Base-by-base conservation (phyloP, 2,329 filamentous ascomycete species). In the Monilinia aucupariae region DNA sequence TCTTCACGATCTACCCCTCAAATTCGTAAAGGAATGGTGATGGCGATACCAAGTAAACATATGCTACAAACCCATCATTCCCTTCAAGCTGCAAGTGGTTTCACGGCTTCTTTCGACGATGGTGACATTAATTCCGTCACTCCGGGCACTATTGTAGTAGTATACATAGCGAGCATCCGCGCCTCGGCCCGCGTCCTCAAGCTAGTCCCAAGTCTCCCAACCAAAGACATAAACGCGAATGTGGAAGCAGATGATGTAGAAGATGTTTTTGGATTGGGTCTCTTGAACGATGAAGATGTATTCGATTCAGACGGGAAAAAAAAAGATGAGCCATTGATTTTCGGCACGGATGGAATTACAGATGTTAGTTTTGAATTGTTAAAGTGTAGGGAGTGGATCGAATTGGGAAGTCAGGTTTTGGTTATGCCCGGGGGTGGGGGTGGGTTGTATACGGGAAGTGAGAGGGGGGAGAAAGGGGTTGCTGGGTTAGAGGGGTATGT, bases 121-220 rank as follows among this genome's bases (percentile, higher is more conserved):
- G 75, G 80, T 0, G 84, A 88, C 55, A 82, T 87, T 0, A 82
- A 82, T 30, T 78, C 82, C 1, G 78, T 97, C 8, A 81, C 82
- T 0, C 77, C 85, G 0, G 89, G 90, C 1, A 87, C 83, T 48
- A 79, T 88, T 41, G 86, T 92, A 6, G 92, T 96, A 37, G 84
- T 93, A 0, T 97, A 97, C 71, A 85, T 92, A 48, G 91, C 91
- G 22, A 97, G 92, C 72, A 87, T 97, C 17, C 84, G 93, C 10
- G 89, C 92, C 1, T 85, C 89, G 0, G 92, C 91, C 0, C 87
- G 88, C 64, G 84, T 97, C 1, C 74, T 89, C 32, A 82, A 82
- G 39, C 80, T 78, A 72, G 39, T 69, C 37, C 68, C 65, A n/a
- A 68, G 70, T 66, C 47, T 59, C 12, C 64, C 69, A 62, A 48